Percentiles rank a stretch among this genome's conserved stretches.
phyloP scores from a whole-genome alignment of 2,329 filamentous ascomycete genomes.

The Cordyceps tenuipes region DNA sequence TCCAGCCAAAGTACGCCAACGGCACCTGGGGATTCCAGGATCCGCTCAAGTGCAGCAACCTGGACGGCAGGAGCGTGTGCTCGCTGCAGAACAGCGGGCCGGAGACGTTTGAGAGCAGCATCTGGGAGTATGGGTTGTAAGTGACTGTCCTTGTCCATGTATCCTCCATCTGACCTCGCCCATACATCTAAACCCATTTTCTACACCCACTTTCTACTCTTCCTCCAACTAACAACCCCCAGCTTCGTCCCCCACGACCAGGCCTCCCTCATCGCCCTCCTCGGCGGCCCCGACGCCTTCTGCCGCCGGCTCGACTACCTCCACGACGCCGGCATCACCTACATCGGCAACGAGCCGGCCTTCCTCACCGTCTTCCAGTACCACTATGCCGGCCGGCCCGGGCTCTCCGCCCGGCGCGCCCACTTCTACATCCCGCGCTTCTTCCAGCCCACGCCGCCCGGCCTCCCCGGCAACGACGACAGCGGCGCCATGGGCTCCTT shows the following conservation, averaged over 20 bases:
- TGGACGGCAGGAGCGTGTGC: slow-evolving; percentile 48
- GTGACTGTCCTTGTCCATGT: slow-evolving; percentile 17
- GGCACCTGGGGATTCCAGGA: slow-evolving; percentile 62
- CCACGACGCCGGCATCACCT: slow-evolving; percentile 55
- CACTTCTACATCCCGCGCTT: slow-evolving; percentile 58
- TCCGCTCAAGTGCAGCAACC: slow-evolving; percentile 52
- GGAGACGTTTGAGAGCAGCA: slow-evolving; percentile 64
- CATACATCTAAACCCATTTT: too few species aligned
- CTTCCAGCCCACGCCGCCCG: slow-evolving; percentile 50
- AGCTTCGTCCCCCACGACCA: slow-evolving; percentile 48
- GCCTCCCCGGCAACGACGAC: slow-evolving; percentile 64
- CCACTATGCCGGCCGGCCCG: slow-evolving; percentile 60
- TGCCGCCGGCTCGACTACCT: slow-evolving; percentile 53
- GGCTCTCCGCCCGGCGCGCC: slow-evolving; percentile 40
- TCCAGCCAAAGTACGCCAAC: slow-evolving; percentile 61
- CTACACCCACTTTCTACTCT: too few species aligned
- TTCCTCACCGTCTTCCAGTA: slow-evolving; percentile 61
- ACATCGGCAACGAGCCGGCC: slow-evolving; percentile 54
- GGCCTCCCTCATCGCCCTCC: slow-evolving; percentile 44
- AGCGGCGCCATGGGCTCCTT: slow-evolving; percentile 64
- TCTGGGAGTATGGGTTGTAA: slow-evolving; percentile 66
- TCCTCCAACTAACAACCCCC: not conserved
- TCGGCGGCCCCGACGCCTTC: slow-evolving; percentile 52
- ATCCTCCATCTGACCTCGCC: too few species aligned
- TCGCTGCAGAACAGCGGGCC: slow-evolving; percentile 50